Evolutionary conservation across 192 early-diverging fungal genomes (phyloP), one percentile per base, ranked within the genome.

Genomic region (Thoreauomyces humboldtii): DNA sequence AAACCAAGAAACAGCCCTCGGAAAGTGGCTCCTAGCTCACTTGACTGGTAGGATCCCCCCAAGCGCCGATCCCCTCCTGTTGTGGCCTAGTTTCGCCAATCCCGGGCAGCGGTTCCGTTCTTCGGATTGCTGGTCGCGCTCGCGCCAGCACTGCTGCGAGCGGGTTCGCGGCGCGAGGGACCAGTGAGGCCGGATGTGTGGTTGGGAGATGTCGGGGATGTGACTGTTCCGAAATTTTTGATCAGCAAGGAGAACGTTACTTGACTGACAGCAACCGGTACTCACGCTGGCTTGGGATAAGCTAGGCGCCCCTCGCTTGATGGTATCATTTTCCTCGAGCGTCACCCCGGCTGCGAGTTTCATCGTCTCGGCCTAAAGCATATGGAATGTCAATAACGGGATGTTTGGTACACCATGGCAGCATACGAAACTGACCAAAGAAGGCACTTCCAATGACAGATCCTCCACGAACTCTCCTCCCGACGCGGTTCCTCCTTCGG

Each of bases 301-400:
- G 5, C 19, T 17, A 4, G 55, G 55, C 11, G 50, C 36, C 22
- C 79, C 68, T 27, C 72, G 65, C 58, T 76, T 81, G 9, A 78
- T 63, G n/a, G 56, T 58, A n/a, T 78, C 80, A 15, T 76, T 75
- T 65, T 81, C 76, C 33, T 51, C 35, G 5, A 81, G 43, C 25
- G 67, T 69, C 1, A 78, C 76, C 4, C 80, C 80, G 0, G 80
- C 47, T 22, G 72, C 75, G 22, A 81, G 27, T 38, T 69, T 65
- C 73, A 81, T 78, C 5, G 76, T 78, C 7, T 81, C 79, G 7
- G 70, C 60, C 79, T 81, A 38, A 32, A 38, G n/a, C 9, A 41
- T 41, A 12, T 9, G n/a, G n/a, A 41, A 41, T 9, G n/a, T 41
- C n/a, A 9, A n/a, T 41, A 41, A 12, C n/a, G 9, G n/a, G 38